Base-by-base conservation (phyloP, 2,329 filamentous ascomycete species). In the Ceratocystis papillata region DNA sequence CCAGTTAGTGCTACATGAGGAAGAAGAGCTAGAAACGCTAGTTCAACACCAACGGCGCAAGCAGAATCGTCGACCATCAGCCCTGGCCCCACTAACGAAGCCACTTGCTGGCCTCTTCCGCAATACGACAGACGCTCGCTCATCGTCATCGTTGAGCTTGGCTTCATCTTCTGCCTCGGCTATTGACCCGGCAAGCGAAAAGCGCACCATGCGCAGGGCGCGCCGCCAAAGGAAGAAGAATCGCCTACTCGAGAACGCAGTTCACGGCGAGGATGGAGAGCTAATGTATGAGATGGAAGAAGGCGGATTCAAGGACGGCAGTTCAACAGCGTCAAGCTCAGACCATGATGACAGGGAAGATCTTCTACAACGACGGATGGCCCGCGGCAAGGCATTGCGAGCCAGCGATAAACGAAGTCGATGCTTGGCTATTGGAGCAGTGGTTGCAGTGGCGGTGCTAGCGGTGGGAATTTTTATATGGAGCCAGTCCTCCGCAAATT, bases 281-380 rank as follows among this genome's bases (percentile, higher is more conserved):
- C 78, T 95, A 72, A 89, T 96, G 86, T 92, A 90, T 74, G 89
- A 94, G 76, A 90, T 93, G 87, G 92, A 96, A 75, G 87, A 91
- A 73, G 90, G 90, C 1, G 83, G 80, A 1, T 81, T 88, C 72
- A 84, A 81, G 68, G 85, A 87, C 61, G 86, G 87, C 65, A 88
- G 82, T 73, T 79, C 78, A 5, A 85, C 83, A 0, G 83, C 83
- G 45, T 80, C 82, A 0, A 86, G 82, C 74, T 85, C 81, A 78
- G 77, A 87, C 71, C 77, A 84, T 69, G 78, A 86, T 69, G 77
- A 82, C 74, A 79, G 86, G 77, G 78, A 82, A 71, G 77, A 86
- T 74, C 71, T 83, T 73, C 77, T 85, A 75, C 74, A 85, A 72
- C 77, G 77, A 37, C 76, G 77, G 2, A 74, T 87, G 62, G 76